Conservation (phyloP, 176 grass and related monocot genomes). For the Oryza glaberrima region DNA sequence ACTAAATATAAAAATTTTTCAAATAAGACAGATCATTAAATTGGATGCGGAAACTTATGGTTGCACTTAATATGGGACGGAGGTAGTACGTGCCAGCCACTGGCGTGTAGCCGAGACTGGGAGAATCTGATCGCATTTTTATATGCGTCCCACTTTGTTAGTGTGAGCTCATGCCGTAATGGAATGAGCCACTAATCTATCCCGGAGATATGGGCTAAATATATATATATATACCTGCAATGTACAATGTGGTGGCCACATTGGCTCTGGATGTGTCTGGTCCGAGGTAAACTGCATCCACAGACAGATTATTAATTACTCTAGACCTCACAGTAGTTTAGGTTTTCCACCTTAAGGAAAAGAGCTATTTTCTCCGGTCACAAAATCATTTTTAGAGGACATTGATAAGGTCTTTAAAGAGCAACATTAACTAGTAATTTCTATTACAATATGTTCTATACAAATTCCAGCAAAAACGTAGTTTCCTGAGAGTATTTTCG, state of each 20-base stretch:
- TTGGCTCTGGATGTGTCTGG: conserved; percentile 25
- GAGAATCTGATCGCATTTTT: conserved; percentile 55
- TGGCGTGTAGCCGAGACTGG: conserved; percentile 46
- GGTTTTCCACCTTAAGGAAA: background rate
- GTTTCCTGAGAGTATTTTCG: too few species aligned
- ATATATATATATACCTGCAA: background rate
- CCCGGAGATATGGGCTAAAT: conserved; percentile 40
- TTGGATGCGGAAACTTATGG: too few species aligned
- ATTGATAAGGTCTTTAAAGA: background rate
- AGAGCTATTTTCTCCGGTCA: background rate
- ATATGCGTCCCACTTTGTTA: conserved; percentile 39
- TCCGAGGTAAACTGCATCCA: conserved; percentile 42
- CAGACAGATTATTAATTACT: background rate
- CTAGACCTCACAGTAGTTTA: conserved; percentile 21
- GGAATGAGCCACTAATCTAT: conserved; percentile 38
- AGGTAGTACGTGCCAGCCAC: conserved; percentile 3
- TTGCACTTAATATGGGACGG: too few species aligned
- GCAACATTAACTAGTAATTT: background rate
- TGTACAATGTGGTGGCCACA: conserved; percentile 41
- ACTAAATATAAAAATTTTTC: too few species aligned
- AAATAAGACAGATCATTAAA: too few species aligned
- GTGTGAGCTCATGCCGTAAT: conserved; percentile 38
- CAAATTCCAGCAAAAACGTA: too few species aligned
- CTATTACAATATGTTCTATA: background rate
- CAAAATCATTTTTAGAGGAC: background rate